Percentiles rank a stretch among this genome's conserved stretches.
Evolutionary conservation across 805 yeast genomes (phyloP).

Genomic region (Yamadazyma philogaea): DNA sequence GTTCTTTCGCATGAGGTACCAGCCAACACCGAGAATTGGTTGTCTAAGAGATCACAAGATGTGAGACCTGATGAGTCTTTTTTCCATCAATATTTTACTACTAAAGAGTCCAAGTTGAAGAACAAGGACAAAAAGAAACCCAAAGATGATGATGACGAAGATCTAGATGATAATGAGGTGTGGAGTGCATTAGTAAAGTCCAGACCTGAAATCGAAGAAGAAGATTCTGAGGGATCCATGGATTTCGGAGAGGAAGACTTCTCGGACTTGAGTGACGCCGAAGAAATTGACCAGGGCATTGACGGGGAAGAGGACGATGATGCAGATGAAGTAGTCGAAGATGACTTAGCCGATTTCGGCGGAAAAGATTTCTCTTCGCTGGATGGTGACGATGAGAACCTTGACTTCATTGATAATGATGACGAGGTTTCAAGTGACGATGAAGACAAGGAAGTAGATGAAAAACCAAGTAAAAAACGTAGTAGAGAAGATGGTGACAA

Average conservation of each 20-base stretch:
- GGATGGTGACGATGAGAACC: conserved; percentile 9
- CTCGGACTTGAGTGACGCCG: conserved; percentile 40
- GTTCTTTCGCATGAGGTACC: conserved; percentile 50
- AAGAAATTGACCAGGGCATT: conserved; percentile 30
- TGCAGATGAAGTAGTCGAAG: conserved; percentile 14
- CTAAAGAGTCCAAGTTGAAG: conserved; percentile 45
- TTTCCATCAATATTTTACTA: conserved; percentile 79
- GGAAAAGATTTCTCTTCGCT: background rate
- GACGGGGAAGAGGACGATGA: conserved; percentile 27
- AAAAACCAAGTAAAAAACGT: conserved; percentile 18
- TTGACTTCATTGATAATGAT: conserved; percentile 28
- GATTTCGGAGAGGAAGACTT: conserved; percentile 47
- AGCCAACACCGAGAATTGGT: conserved; percentile 84
- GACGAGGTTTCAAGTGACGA: conserved; percentile 24
- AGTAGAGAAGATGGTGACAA: conserved; percentile 30
- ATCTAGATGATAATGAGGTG: conserved; percentile 52
- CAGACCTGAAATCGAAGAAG: conserved; percentile 65
- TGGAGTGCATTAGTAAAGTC: conserved; percentile 79
- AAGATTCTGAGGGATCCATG: conserved; percentile 28
- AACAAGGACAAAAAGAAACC: conserved; percentile 22
- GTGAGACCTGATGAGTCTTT: conserved; percentile 86
- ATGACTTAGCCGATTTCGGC: conserved; percentile 4
- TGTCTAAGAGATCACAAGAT: conserved; percentile 55
- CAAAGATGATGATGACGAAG: conserved; percentile 31
- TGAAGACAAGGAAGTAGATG: conserved; percentile 22